These are phyloP conservation scores for Kodamaea kakaduensis DNA, from an alignment of 805 yeast species.

Conservation along the genomic window DNA sequence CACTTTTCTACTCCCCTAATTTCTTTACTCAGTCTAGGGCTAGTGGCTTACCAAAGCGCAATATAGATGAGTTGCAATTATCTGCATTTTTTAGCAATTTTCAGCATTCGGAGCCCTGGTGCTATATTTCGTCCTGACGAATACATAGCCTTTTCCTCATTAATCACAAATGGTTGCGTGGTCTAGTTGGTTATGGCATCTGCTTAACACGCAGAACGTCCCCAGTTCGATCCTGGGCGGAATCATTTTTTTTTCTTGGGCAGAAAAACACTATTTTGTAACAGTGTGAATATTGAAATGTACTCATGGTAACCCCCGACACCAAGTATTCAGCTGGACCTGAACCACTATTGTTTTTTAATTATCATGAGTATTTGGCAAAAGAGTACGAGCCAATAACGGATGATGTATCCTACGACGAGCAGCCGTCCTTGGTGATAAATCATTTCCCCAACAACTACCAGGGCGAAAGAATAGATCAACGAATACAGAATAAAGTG, in stretches of 20 bases:
- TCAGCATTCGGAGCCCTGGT: too few relatives aligned
- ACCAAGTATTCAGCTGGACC: neutral
- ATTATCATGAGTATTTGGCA: conserved; percentile 60
- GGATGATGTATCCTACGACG: conserved; percentile 4
- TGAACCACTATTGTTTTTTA: conserved; percentile 42
- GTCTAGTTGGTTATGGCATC: conserved; percentile 99
- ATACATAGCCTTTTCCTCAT: too few relatives aligned
- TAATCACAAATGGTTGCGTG: conserved; percentile 65
- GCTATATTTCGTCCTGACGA: too few relatives aligned
- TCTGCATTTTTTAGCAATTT: too few relatives aligned
- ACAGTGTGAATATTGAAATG: too few relatives aligned
- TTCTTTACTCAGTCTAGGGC: too few relatives aligned
- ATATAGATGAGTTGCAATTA: too few relatives aligned
- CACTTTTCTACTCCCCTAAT: too few relatives aligned
- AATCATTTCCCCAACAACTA: conserved; percentile 68
- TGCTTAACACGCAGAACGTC: conserved; percentile 99
- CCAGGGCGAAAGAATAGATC: conserved; percentile 25
- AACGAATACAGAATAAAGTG: too few relatives aligned
- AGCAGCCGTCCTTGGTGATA: conserved; percentile 39
- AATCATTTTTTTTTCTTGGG: conserved; percentile 52
- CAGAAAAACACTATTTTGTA: too few relatives aligned
- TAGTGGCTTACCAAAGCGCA: too few relatives aligned
- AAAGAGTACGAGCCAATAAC: conserved; percentile 25
- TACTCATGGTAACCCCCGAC: conserved; percentile 1
- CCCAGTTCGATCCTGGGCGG: conserved; percentile 99